These are phyloP conservation scores for Hansenula anomala DNA, from an alignment of 1,139 yeast species.

Conservation along the genomic window DNA sequence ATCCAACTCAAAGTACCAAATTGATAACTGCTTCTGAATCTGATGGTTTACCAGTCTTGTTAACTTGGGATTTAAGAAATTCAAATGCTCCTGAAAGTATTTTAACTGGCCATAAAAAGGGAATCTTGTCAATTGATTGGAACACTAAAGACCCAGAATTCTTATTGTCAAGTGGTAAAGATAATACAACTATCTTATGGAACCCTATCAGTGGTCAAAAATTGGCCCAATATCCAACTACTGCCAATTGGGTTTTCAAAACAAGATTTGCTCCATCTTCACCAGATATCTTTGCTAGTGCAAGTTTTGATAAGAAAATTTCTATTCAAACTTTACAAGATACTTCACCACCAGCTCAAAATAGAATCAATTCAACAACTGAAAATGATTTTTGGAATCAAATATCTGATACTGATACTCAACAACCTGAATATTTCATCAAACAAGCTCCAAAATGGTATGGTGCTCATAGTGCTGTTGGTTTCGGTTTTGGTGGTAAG, in stretches of 20 bases:
- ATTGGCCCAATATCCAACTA: constrained; percentile 84
- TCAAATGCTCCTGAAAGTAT: constrained; percentile 81
- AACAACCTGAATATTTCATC: constrained; percentile 59
- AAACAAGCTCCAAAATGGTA: constrained; percentile 92
- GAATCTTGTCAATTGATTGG: constrained; percentile 92
- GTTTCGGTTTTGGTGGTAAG: constrained; percentile 94
- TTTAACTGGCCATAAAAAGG: constrained; percentile 79
- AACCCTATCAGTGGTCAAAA: constrained; percentile 70
- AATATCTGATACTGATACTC: constrained; percentile 68
- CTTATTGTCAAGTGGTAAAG: constrained; percentile 86
- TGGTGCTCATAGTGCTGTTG: constrained; percentile 65
- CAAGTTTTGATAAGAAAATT: constrained; percentile 89
- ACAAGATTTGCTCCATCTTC: constrained; percentile 80
- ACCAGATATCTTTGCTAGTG: constrained; percentile 90
- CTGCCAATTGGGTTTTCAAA: constrained; percentile 92
- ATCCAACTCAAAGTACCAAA: constrained; percentile 77
- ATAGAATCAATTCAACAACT: constrained; percentile 41
- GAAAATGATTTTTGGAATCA: constrained; percentile 87
- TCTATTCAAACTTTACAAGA: constrained; percentile 86
- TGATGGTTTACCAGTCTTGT: constrained; percentile 74
- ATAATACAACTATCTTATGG: constrained; percentile 86
- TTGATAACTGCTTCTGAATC: constrained; percentile 83
- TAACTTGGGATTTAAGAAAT: constrained; percentile 93
- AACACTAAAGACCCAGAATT: constrained; percentile 76
- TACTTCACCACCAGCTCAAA: constrained; percentile 45